Base-by-base conservation (phyloP, 495 filamentous ascomycete species). In the Penicillium soppii region DNA sequence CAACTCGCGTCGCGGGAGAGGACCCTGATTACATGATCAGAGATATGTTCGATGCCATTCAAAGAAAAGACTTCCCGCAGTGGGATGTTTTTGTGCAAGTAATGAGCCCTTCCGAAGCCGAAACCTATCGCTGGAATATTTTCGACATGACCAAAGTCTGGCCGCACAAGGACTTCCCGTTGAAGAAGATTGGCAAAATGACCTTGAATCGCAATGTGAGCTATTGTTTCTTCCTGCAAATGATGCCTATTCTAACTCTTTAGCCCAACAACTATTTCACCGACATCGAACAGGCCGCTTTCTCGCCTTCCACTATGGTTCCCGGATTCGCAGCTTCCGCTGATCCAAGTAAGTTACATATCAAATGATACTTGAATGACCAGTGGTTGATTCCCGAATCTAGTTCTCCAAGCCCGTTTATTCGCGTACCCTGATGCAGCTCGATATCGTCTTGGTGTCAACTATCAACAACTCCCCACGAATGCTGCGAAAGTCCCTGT, bases 351-450 rank as follows among this genome's bases (percentile, higher is more conserved):
- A 58, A 46, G 61, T 53, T 15, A 32, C 29, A 12, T 32, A 12
- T 32, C 29, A 32, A 32, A 32, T 32, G 29, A 32, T 32, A 32
- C 4, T 12, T 32, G 3, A 32, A 32, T 32, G 29, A 32, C 29
- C 4, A 10, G 29, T 3, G 29, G 29, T 22, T 56, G 30, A 70
- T 83, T 9, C 79, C 66, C 9, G 7, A 58, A 19, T 2, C 8
- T 61, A 67, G 72, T 90, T 43, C 76, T 89, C 1, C 87, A 89
- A 66, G 83, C 81, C 38, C 74, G 86, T 19, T 77, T 87, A 67
- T 88, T 89, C 63, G 76, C 82, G 43, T 89, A 89, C 59, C 81
- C 81, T 1, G 86, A 89, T 50, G 81, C 87, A 0, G 76, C 80
- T 20, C 77, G 83, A 40, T 82, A 89, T 64, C 77, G 86, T 1